Evolutionary conservation across 176 grass and related monocot genomes (phyloP), one percentile per base, ranked within the genome.

Genomic region (Rhynchospora pubera): DNA sequence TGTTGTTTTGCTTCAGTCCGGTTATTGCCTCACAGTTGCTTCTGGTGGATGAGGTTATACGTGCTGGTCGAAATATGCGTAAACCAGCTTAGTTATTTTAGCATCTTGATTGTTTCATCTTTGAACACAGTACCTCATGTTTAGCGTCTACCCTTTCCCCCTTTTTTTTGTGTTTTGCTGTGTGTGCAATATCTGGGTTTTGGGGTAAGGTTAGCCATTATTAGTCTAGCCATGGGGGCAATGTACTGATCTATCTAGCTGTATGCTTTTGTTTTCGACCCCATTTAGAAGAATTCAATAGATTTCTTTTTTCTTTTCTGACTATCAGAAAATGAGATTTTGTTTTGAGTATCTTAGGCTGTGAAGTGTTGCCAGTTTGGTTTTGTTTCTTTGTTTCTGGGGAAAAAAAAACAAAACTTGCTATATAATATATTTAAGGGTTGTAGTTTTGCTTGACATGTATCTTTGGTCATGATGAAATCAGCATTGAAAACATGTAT

Each of bases 51-150:
- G 93, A 97, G 87, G 93, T 97, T 57, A 97, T 97, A 59, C 87
- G 93, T 34, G 93, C 93, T 62, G 93, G 96, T 10, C 90, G 92
- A 16, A 98, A 98, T 89, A 98, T 98, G 96, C 90, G 96, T 68
- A 98, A 97, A 83, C 93, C 91, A 0, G 90, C 84, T 50, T 97
- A 93, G 78, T 87, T 58, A 45, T 62, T 11, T 39, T 62, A 5
- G 42, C 9, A 52, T 67, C 9, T 51, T 80, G 48, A 47, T 57
- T 7, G 15, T 66, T 80, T 80, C 52, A 26, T 81, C 14, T 52
- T 34, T 62, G 21, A 28, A 82, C 21, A 81, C 45, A 32, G 18
- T 15, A 51, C 46, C 26, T 51, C 21, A 1, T 50, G 47, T 66
- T 48, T 82, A 48, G 34, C 2, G 9, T 44, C 60, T 62, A 23